These are phyloP conservation scores for Xylaria nigripes DNA, from an alignment of 495 filamentous ascomycete species.

Conservation along the genomic window DNA sequence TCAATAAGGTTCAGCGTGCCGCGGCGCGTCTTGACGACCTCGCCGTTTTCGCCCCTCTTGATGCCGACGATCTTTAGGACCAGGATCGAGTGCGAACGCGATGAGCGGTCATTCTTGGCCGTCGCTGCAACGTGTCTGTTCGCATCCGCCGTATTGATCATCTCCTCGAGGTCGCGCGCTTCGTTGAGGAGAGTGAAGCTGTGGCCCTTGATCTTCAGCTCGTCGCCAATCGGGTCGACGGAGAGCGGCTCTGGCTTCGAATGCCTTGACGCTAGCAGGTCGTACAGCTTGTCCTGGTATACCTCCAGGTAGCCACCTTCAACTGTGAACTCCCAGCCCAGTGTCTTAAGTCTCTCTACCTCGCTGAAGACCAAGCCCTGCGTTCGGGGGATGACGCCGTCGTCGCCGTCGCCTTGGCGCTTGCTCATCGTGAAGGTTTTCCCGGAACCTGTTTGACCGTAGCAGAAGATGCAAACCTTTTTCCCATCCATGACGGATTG, in stretches of 20 bases:
- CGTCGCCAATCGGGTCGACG: slow-evolving; percentile 39
- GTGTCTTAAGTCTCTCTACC: slow-evolving; percentile 69
- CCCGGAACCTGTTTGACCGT: slow-evolving; percentile 93
- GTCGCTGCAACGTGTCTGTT: slow-evolving; percentile 93
- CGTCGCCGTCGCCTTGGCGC: slow-evolving; percentile 40
- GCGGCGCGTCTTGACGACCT: slow-evolving; percentile 77
- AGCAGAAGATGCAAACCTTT: slow-evolving; percentile 99
- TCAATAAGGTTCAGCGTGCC: slow-evolving; percentile 96
- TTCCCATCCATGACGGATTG: slow-evolving; percentile 95
- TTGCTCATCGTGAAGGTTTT: slow-evolving; percentile 94
- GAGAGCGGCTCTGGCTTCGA: slow-evolving; percentile 88
- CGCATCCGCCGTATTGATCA: slow-evolving; percentile 66
- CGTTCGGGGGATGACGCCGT: slow-evolving; percentile 94
- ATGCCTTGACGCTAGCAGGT: slow-evolving; percentile 75
- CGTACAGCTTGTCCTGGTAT: slow-evolving; percentile 95
- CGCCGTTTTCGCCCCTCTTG: slow-evolving; percentile 49
- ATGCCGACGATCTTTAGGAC: slow-evolving; percentile 77
- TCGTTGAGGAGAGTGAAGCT: slow-evolving; percentile 61
- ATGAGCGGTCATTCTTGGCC: slow-evolving; percentile 90
- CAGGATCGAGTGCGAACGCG: slow-evolving; percentile 91
- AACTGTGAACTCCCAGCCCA: slow-evolving; percentile 92
- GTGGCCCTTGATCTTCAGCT: slow-evolving; percentile 58
- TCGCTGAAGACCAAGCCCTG: slow-evolving; percentile 89
- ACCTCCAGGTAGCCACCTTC: slow-evolving; percentile 97
- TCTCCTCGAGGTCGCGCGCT: slow-evolving; percentile 68